A percentile compares a stretch with the other conserved stretches of the same genome.
Conservation (phyloP, 2,329 filamentous ascomycete genomes). For the Penicillium sp. region DNA sequence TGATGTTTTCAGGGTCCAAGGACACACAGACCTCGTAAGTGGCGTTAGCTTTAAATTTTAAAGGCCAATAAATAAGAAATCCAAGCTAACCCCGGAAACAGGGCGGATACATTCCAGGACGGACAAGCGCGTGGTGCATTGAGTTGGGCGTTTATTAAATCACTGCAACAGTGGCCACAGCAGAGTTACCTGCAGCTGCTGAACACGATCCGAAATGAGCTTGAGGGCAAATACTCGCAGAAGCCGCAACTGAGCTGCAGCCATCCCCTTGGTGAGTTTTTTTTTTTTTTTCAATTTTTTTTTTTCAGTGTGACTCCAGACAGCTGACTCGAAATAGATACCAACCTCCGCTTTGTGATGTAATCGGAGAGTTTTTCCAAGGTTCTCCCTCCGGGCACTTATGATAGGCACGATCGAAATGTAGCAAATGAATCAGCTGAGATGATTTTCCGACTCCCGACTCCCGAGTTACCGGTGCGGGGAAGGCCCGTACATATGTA, state of each 20-base stretch:
- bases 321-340: conserved; percentile 49
- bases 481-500: background rate
- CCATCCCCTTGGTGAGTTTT: conserved; percentile 83
- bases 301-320: conserved; percentile 1
- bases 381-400: background rate
- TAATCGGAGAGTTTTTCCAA: conserved; percentile 38
- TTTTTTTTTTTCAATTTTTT: conserved; percentile 20
- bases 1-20: conserved; percentile 97
- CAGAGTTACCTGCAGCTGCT: conserved; percentile 94
- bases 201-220: conserved; percentile 87
- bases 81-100: conserved; percentile 38
- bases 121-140: conserved; percentile 92
- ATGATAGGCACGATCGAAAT: background rate
- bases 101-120: conserved; percentile 85
- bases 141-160: conserved; percentile 93
- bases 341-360: conserved; percentile 67
- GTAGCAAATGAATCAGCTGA: conserved; percentile 8
- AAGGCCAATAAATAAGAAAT: background rate
- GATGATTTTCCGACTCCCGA: background rate
- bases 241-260: conserved; percentile 96
- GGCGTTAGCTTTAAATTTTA: background rate
- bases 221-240: conserved; percentile 84
- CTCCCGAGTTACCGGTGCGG: background rate
- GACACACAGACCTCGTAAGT: conserved; percentile 73
- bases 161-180: conserved; percentile 83